Conservation (phyloP, 805 yeast genomes). For the Diddensiella santjacobensis region DNA sequence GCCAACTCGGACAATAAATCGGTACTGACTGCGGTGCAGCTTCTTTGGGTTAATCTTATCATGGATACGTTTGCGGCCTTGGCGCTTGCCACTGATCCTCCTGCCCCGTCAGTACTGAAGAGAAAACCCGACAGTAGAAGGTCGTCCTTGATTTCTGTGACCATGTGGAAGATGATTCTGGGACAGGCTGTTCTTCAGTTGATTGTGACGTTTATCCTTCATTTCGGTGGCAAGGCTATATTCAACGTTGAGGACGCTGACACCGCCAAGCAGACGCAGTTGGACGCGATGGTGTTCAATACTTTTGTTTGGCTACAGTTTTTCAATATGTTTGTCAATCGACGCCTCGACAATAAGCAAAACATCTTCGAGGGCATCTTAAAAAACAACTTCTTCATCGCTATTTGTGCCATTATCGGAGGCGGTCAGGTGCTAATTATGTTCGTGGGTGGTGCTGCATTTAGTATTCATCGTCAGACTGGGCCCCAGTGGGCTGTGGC, state of each 20-base stretch:
- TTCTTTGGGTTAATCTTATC: conserved; percentile 94
- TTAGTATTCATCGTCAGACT: conserved; percentile 74
- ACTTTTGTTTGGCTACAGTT: conserved; percentile 98
- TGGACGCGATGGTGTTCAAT: conserved; percentile 86
- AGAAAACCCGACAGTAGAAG: conserved; percentile 81
- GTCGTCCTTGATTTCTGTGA: conserved; percentile 73
- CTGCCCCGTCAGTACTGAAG: conserved; percentile 74
- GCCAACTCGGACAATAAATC: conserved; percentile 74
- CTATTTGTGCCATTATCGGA: conserved; percentile 68
- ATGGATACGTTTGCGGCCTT: conserved; percentile 98
- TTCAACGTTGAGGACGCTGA: conserved; percentile 26
- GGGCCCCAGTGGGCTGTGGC: conserved; percentile 90
- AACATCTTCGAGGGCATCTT: conserved; percentile 80
- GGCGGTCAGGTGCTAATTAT: conserved; percentile 84
- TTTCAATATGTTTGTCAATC: conserved; percentile 84
- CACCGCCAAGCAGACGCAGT: conserved; percentile 50
- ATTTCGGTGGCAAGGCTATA: conserved; percentile 68
- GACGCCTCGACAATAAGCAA: conserved; percentile 81
- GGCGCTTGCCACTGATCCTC: conserved; percentile 96
- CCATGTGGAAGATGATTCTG: conserved; percentile 98
- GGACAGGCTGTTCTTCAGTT: conserved; percentile 83
- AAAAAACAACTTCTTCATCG: conserved; percentile 77
- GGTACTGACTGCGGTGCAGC: conserved; percentile 94
- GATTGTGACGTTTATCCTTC: conserved; percentile 70
- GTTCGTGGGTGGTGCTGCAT: conserved; percentile 97